These are phyloP conservation scores for Lipomyces kockii DNA, from an alignment of 805 yeast species.

Conservation along the genomic window DNA sequence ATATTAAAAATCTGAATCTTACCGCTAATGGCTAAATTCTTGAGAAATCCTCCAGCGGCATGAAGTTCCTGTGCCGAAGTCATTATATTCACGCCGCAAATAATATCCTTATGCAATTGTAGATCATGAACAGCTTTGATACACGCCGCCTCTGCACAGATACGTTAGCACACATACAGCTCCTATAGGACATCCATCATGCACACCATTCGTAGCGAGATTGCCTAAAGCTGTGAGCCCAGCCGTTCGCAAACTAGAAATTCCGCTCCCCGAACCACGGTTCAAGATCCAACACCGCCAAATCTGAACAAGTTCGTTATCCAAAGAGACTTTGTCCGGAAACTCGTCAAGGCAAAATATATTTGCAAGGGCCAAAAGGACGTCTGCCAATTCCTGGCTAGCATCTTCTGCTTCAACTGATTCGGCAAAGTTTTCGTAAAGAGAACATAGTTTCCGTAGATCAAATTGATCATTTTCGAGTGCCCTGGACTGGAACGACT, in stretches of 20 bases:
- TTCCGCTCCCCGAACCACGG: background rate
- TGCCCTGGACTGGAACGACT: background rate
- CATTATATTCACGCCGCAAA: background rate
- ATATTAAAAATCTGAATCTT: background rate
- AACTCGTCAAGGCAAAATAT: slow-evolving; percentile 14
- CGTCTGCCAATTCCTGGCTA: background rate
- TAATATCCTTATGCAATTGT: slow-evolving; percentile 4
- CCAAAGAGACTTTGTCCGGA: background rate
- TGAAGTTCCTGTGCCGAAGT: slow-evolving; percentile 8
- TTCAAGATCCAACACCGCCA: slow-evolving; percentile 16
- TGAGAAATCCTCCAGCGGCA: slow-evolving; percentile 20
- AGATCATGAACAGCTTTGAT: background rate
- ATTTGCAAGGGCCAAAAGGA: slow-evolving; percentile 2
- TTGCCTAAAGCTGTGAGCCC: slow-evolving; percentile 20
- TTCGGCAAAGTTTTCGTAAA: slow-evolving; percentile 7
- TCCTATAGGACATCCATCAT: background rate
- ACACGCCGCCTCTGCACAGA: slow-evolving; percentile 6
- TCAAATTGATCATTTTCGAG: background rate
- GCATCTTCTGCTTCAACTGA: background rate
- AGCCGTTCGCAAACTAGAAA: slow-evolving; percentile 9
- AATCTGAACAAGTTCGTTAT: background rate
- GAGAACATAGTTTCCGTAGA: slow-evolving; percentile 6
- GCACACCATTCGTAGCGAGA: background rate
- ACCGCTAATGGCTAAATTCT: slow-evolving; percentile 21
- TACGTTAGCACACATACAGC: background rate